Evolutionary conservation across 2,329 filamentous ascomycete species (phyloP).

Genomic region (Cytospora piceae): DNA sequence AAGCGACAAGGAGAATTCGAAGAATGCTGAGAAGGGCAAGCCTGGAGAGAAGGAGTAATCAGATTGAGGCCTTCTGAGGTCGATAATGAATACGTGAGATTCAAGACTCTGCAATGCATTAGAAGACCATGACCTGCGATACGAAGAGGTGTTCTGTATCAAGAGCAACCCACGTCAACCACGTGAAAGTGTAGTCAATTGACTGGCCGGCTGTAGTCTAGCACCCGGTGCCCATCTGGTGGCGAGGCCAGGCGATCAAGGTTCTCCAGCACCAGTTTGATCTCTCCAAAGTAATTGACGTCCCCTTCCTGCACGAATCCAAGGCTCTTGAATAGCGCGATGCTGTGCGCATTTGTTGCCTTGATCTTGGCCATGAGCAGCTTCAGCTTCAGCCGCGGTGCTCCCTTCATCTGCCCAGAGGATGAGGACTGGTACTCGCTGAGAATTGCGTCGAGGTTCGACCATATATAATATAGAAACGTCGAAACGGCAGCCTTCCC

Average conservation of each 20-base stretch:
- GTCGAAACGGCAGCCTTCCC: conserved; percentile 67
- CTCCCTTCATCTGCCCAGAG: background rate
- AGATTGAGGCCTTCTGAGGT: background rate
- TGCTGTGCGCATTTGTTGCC: conserved; percentile 56
- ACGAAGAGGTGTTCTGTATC: background rate
- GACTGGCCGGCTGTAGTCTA: conserved; percentile 33
- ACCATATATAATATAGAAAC: conserved; percentile 71
- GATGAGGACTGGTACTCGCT: conserved; percentile 50
- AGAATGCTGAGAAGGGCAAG: background rate
- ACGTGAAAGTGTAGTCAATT: background rate
- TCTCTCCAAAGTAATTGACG: conserved; percentile 64
- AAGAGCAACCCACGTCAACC: background rate
- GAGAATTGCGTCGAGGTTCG: conserved; percentile 58
- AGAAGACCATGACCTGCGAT: background rate
- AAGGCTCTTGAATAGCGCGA: conserved; percentile 54
- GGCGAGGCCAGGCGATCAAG: conserved; percentile 31
- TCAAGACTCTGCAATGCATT: background rate
- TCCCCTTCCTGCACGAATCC: conserved; percentile 56
- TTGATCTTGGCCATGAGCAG: conserved; percentile 52
- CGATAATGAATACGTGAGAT: background rate
- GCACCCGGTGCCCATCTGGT: conserved; percentile 34
- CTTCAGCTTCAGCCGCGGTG: conserved; percentile 31
- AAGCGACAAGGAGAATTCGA: background rate
- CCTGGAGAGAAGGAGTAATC: background rate
- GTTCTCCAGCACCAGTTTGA: conserved; percentile 51